phyloP scores from a whole-genome alignment of 805 yeast genomes.

The Candida coleopterorum region DNA sequence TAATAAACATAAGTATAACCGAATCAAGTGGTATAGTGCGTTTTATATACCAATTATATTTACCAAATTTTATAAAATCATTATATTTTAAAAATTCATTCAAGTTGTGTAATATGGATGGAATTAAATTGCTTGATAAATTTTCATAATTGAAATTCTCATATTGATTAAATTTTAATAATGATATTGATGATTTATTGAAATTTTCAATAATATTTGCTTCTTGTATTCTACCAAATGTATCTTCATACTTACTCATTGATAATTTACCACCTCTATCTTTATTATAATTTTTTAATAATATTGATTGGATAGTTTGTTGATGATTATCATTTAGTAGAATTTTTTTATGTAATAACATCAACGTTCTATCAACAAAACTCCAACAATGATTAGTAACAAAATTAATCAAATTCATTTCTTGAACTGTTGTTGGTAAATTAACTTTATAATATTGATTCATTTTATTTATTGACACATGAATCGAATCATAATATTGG shows the following conservation, averaged over 20 bases:
- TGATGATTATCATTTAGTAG: constrained; percentile 25
- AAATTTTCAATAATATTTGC: constrained; percentile 36
- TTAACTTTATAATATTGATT: constrained; percentile 26
- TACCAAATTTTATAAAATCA: constrained; percentile 47
- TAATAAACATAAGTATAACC: constrained; percentile 46
- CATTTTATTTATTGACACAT: constrained; percentile 42
- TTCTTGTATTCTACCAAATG: constrained; percentile 34
- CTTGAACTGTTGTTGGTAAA: constrained; percentile 36
- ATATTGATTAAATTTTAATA: constrained; percentile 28
- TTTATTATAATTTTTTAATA: neutral
- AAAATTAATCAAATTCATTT: constrained; percentile 43
- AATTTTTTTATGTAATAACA: constrained; percentile 40
- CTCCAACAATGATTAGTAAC: constrained; percentile 46
- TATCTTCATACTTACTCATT: constrained; percentile 34
- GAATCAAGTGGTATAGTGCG: constrained; percentile 60
- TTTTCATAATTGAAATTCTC: constrained; percentile 47
- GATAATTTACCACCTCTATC: constrained; percentile 24
- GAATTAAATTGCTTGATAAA: constrained; percentile 48
- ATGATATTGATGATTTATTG: constrained; percentile 33
- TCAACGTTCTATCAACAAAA: constrained; percentile 50
- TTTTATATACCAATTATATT: constrained; percentile 58
- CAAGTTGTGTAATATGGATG: constrained; percentile 52
- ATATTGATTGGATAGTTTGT: neutral
- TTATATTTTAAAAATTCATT: constrained; percentile 51
- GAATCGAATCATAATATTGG: constrained; percentile 46